Base-by-base conservation (phyloP, 2,329 filamentous ascomycete genomes). In the Pyrenophora tritici-repentis region DNA sequence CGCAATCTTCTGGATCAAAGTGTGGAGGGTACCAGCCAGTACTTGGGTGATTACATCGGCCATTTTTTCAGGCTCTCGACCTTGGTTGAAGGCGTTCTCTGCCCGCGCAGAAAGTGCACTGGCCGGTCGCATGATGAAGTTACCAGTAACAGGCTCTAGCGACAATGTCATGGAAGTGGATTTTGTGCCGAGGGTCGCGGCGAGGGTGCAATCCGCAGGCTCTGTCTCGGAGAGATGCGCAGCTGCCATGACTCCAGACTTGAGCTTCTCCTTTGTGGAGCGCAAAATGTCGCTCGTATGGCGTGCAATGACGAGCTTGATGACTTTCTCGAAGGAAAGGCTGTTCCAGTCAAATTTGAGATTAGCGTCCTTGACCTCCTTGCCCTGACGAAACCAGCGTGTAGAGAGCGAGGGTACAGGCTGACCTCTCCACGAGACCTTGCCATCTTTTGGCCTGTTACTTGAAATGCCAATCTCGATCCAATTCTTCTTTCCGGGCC, bases 331-430 rank as follows among this genome's bases (percentile, higher is more conserved):
- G 42, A 89, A 81, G 2, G 89, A 94, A 17, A 97, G 79, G 10
- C 81, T 77, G 35, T 83, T 76, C 38, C 82, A 76, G 66, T 95
- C 83, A 29, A 96, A 79, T 2, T 80, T 70, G 22, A 97, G 80
- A n/a, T 84, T 75, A n/a, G 79, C 76, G 49, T 88, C 83, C 55
- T 83, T 81, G 34, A 91, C 84, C 68, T 93, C 89, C 62, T 88
- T 86, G 56, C 86, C 87, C 66, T 93, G 87, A 50, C 90, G 86
- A 72, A 95, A 91, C 93, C 94, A 99, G 58, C 90, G 86, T 33
- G 87, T 75, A 2, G 77, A 80, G 38, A 94, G 57, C 13, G 65
- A 66, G 9, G 74, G 62, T 17, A 70, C 55, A 5, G 64, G 55
- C 6, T 65, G 62, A 3, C 68, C 70, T 48, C 66, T 66, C 71